Evolutionary conservation across 1,139 yeast genomes (phyloP), one percentile per base, ranked within the genome.

Genomic region (Suhomyces bribrorum): DNA sequence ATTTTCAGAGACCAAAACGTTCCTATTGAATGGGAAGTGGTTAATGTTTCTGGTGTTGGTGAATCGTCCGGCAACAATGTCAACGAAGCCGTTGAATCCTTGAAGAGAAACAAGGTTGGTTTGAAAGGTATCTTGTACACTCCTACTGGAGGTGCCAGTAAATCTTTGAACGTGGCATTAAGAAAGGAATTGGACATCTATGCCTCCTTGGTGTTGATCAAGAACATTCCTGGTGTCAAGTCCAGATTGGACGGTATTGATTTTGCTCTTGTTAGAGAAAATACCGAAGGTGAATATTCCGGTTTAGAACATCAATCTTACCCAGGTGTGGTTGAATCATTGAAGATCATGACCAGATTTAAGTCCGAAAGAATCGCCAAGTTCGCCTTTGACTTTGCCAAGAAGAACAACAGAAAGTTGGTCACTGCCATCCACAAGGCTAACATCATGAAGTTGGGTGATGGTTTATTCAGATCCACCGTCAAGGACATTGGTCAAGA

Each of bases 391-490:
- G 97, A 92, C 73, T 92, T 86, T 58, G 97, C 97, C 49, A 75
- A 79, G 65, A 86, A 85, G 73, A 87, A 92, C 79, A 81, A 86
- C 76, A 86, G 97, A 74, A 82, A 85, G 69, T 74, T 80, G 59
- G 97, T 92, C 50, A 89, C 97, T 42, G 97, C 96, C 54, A 92
- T 92, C 62, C 98, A 92, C 82, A 92, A 92, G 77, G 98, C 98
- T 53, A 92, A 92, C 79, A 92, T 92, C 61, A 92, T 92, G 98
- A 92, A 92, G 76, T 82, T 89, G 62, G 96, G 96, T 64, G 98
- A 92, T 66, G 98, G 98, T 68, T 80, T 92, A 59, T 92, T 92
- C 81, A 87, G 96, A 76, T 81, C 86, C 67, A 90, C 96, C 52
- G 88, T 90, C 58, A 84, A 88, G 68, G 87, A 85, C 57, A 82